Base-by-base conservation (phyloP, 768 basidiomycete genomes). In the Amanita thiersii region DNA sequence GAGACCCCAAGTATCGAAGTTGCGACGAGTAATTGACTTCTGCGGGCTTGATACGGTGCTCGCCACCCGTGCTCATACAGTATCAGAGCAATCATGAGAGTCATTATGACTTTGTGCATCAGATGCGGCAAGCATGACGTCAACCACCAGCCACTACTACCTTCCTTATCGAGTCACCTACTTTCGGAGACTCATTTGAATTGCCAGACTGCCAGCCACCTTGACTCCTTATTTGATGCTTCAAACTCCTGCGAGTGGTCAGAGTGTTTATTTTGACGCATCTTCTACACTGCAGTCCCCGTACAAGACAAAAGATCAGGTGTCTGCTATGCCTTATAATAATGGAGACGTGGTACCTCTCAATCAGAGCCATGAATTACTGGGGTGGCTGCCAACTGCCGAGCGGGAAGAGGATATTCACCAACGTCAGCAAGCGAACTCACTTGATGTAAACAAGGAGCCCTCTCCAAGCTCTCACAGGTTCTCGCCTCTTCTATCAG, bases 231-330 rank as follows among this genome's bases (percentile, higher is more conserved):
- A n/a, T n/a, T n/a, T n/a, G 5, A 40, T 40, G 39, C 19, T 18
- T 20, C 28, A 30, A 20, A 40, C 39, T 40, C 39, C 39, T 18
- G 5, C 9, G 15, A 40, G 39, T 21, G 21, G 14, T 30, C 31
- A 19, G 33, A 40, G 26, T 19, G 9, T 40, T 2, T 40, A 40
- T 23, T 40, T 40, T 14, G 39, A 40, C 39, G 39, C 38, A 26
- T 26, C 38, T 18, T 3, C 21, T 7, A 7, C 30, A n/a, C 28
- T 32, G n/a, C n/a, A n/a, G n/a, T n/a, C n/a, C n/a, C n/a, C n/a
- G n/a, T n/a, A n/a, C n/a, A n/a, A n/a, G n/a, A n/a, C n/a, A n/a
- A n/a, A n/a, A n/a, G n/a, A n/a, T n/a, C n/a, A n/a, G n/a, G n/a
- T n/a, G n/a, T n/a, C n/a, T n/a, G n/a, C n/a, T n/a, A n/a, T n/a